Conservation (phyloP, 2,329 filamentous ascomycete species). For the Cylindrodendrum hubeiense region DNA sequence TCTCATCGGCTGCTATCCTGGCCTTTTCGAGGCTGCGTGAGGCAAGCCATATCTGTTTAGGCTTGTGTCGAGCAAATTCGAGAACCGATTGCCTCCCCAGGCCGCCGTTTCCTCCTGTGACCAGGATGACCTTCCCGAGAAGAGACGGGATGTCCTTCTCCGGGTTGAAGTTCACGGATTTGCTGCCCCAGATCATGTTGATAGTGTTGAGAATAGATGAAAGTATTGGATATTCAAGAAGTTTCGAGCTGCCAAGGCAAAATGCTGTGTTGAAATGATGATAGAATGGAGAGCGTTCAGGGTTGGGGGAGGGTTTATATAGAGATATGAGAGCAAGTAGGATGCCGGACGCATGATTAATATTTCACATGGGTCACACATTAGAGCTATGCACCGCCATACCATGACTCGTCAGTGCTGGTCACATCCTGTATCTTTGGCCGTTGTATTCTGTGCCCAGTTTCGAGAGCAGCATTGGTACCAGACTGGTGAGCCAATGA, state of each 20-base stretch:
- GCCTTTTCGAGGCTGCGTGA: slow-evolving; percentile 53
- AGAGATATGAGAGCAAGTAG: not conserved
- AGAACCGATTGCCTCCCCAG: slow-evolving; percentile 29
- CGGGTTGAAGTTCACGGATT: slow-evolving; percentile 29
- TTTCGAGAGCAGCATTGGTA: not conserved
- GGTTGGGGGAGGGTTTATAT: not conserved
- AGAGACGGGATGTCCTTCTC: slow-evolving; percentile 68
- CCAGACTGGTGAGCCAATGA: not conserved
- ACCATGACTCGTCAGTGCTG: not conserved
- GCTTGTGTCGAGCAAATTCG: slow-evolving; percentile 27
- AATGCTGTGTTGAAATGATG: not conserved
- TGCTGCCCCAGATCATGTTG: slow-evolving; percentile 4
- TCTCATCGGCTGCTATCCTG: slow-evolving; percentile 51
- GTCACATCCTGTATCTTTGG: not conserved
- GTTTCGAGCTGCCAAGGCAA: not conserved
- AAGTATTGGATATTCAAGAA: not conserved
- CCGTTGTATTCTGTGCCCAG: not conserved
- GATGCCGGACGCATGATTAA: not conserved
- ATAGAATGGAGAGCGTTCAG: not conserved
- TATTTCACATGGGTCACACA: not conserved
- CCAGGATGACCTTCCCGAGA: slow-evolving; percentile 80
- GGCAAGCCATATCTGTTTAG: slow-evolving; percentile 29
- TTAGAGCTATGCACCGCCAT: not conserved
- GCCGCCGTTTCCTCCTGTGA: slow-evolving; percentile 87
- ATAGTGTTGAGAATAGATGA: not conserved